Conservation (phyloP, 1,139 yeast genomes). For the Kodamaea anthophila region DNA sequence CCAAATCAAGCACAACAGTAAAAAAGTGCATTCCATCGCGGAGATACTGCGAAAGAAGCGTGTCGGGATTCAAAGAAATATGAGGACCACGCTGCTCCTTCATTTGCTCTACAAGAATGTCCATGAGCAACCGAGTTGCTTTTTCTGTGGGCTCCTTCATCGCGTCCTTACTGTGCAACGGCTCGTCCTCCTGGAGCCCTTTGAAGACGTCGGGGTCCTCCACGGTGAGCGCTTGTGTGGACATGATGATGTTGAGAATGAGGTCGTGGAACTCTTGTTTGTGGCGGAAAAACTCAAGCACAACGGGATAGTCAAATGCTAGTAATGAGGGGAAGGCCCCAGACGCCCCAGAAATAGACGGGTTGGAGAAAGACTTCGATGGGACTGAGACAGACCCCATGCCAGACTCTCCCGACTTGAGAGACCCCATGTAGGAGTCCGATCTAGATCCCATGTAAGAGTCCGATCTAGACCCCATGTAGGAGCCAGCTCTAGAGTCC, state of each 20-base stretch:
- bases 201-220: slow-evolving; percentile 70
- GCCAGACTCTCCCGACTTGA: too few relatives aligned
- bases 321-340: slow-evolving; percentile 21
- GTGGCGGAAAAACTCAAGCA: slow-evolving; percentile 66
- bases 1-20: slow-evolving; percentile 36
- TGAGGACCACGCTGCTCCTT: slow-evolving; percentile 35
- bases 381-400: too few relatives aligned
- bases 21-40: slow-evolving; percentile 41
- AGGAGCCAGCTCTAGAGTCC: neutral
- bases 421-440: too few relatives aligned
- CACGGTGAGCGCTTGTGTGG: slow-evolving; percentile 64
- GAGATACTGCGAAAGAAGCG: slow-evolving; percentile 40
- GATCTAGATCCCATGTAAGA: neutral
- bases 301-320: slow-evolving; percentile 52
- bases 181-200: slow-evolving; percentile 54
- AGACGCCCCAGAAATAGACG: too few relatives aligned
- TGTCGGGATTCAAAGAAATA: slow-evolving; percentile 45
- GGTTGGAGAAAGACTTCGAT: too few relatives aligned
- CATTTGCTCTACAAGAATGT: slow-evolving; percentile 41
- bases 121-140: slow-evolving; percentile 43
- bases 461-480: neutral
- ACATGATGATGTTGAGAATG: slow-evolving; percentile 55
- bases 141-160: slow-evolving; percentile 43
- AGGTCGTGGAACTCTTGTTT: slow-evolving; percentile 71
- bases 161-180: slow-evolving; percentile 36